These are phyloP conservation scores for Zymoseptoria passerinii DNA, from an alignment of 2,329 filamentous ascomycete genomes.

Conservation along the genomic window DNA sequence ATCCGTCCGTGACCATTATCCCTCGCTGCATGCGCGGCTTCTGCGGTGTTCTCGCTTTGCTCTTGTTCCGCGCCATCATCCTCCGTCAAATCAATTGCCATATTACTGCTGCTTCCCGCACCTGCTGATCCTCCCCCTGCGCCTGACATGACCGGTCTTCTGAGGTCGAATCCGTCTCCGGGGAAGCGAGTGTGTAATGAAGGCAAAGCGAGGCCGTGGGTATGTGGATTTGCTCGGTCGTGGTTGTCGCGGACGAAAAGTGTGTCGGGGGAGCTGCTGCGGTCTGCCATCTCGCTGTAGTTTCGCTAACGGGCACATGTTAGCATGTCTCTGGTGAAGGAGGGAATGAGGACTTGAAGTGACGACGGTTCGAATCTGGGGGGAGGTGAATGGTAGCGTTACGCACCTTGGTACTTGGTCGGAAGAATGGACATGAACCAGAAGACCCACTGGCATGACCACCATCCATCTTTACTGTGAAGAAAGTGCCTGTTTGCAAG, in stretches of 20 bases:
- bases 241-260: slow-evolving; percentile 27
- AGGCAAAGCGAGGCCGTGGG: slow-evolving; percentile 18
- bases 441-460: slow-evolving; percentile 1
- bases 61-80: slow-evolving; percentile 14
- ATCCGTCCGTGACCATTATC: not conserved
- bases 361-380: not conserved
- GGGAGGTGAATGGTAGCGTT: not conserved
- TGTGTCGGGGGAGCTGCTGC: slow-evolving; percentile 14
- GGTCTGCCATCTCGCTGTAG: slow-evolving; percentile 15
- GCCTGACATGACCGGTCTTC: slow-evolving; percentile 41
- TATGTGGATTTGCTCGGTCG: slow-evolving; percentile 24
- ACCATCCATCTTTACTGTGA: slow-evolving; percentile 6
- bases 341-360: not conserved
- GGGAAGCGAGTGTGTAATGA: slow-evolving; percentile 31
- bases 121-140: slow-evolving; percentile 2
- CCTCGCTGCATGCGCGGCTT: slow-evolving; percentile 1
- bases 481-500: not conserved
- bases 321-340: not conserved
- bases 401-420: slow-evolving; percentile 7
- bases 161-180: slow-evolving; percentile 49
- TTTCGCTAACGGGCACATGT: slow-evolving; percentile 8
- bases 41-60: not conserved
- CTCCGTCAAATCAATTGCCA: slow-evolving; percentile 33
- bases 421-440: slow-evolving; percentile 10
- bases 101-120: not conserved